Evolutionary conservation across 345 rosid species (phyloP).

Genomic region (Syzygium aromaticum): DNA sequence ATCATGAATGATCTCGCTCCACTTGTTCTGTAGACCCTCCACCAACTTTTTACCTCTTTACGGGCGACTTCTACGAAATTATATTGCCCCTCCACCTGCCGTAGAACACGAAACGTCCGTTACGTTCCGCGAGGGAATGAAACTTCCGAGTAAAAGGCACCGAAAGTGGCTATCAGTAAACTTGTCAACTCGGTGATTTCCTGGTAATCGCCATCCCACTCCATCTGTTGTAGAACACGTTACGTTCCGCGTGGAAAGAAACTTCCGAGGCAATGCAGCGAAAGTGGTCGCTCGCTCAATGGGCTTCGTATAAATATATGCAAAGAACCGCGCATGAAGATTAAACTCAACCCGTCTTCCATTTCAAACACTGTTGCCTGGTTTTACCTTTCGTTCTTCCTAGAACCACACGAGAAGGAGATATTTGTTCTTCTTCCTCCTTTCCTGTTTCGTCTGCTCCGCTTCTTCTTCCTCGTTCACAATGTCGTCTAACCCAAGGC

Average conservation of each 20-base stretch:
- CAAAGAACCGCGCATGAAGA: too few species aligned
- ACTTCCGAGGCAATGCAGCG: not conserved
- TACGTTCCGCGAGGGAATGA: too few species aligned
- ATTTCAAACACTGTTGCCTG: rapidly evolving
- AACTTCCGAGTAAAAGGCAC: too few species aligned
- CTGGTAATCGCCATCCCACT: too few species aligned
- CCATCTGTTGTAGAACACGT: not conserved
- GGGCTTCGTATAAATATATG: not conserved
- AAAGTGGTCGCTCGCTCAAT: not conserved
- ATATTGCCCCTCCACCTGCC: too few species aligned
- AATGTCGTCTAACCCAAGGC: not conserved
- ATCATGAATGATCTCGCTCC: too few species aligned
- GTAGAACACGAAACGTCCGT: too few species aligned
- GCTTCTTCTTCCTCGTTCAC: not conserved
- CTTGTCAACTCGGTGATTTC: too few species aligned
- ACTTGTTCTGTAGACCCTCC: too few species aligned
- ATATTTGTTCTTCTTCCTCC: not conserved
- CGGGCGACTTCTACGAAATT: too few species aligned
- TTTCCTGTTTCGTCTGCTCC: not conserved
- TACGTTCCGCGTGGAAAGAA: not conserved
- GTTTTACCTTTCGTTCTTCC: not conserved
- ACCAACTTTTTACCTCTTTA: too few species aligned
- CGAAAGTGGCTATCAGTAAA: too few species aligned
- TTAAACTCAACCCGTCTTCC: not conserved
- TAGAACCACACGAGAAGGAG: not conserved